Evolutionary conservation across 306 rosid genomes (phyloP), one percentile per base, ranked within the genome.

Genomic region (Fragaria ananassa): DNA sequence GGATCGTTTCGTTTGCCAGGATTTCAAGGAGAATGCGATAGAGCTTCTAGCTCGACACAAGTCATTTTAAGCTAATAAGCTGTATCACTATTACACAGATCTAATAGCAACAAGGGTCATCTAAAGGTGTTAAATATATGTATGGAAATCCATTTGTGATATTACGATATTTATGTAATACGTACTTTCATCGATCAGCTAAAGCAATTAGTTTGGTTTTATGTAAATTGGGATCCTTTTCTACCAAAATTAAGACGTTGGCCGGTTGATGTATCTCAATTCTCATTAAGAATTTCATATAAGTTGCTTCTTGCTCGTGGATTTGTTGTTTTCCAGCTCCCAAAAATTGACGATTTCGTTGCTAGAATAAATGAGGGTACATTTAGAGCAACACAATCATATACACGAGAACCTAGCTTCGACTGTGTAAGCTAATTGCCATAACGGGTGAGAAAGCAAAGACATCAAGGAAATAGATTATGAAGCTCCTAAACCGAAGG

Each of bases 1-100:
- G 80, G 74, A 64, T 65, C 47, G 46, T 41, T 46, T 27, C 79
- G 25, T 74, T 79, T 23, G 46, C 80, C 41, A 68, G 71, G 47
- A 80, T 81, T 58, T 61, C 82, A n/a, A 9, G 58, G 17, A 64
- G 71, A 74, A 76, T 63, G 11, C 47, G 47, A 61, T 61, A 29
- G 31, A 56, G 31, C 15, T 56, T 56, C 27, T 21, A 56, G 62
- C 62, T 21, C 29, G 62, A 21, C 15, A 23, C 14, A 21, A 56
- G 62, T 56, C 27, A 2, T 54, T 7, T 54, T n/a, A 54, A 54
- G 61, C 61, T 54, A 18, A 54, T 54, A 54, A 54, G 61, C 27
- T 54, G 58, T n/a, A n/a, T 54, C 27, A n/a, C 61, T 54, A 56
- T 56, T 56, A 56, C 31, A 56, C 14, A 56, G 60, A n/a, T 54